Evolutionary conservation across 108 stramenopile genomes (phyloP).

Genomic region (Chaetoceros tenuissimus): DNA sequence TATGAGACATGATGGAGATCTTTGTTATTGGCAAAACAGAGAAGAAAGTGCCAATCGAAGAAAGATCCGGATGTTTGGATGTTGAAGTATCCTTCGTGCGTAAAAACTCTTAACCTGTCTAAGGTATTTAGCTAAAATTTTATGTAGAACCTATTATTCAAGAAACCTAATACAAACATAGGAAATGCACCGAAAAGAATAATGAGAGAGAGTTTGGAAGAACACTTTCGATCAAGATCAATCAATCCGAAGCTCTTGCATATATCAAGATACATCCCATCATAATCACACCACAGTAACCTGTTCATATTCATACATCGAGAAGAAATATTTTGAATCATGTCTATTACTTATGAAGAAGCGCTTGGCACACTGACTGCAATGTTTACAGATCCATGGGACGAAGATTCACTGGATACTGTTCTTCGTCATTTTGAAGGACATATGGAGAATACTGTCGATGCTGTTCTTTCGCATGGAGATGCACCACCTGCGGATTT

Average conservation of each 20-base stretch:
- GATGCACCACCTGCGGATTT: constrained; percentile 45
- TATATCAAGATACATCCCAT: neutral
- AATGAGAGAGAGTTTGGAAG: neutral
- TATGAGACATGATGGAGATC: too few species aligned
- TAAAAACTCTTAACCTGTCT: too few species aligned
- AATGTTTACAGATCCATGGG: constrained; percentile 70
- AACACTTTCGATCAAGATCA: neutral
- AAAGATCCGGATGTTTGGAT: too few species aligned
- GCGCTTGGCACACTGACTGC: constrained; percentile 65
- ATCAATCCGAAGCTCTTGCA: neutral
- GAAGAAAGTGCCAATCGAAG: too few species aligned
- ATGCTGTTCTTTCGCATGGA: constrained; percentile 49
- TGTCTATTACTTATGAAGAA: constrained; percentile 79
- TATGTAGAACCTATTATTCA: too few species aligned
- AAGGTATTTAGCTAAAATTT: too few species aligned
- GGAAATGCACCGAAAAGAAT: neutral
- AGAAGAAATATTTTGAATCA: constrained; percentile 15
- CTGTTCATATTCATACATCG: neutral
- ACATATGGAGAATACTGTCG: constrained; percentile 80
- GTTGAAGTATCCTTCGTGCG: too few species aligned
- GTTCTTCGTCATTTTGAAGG: constrained; percentile 66
- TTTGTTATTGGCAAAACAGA: too few species aligned
- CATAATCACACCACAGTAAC: neutral
- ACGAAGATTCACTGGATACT: constrained; percentile 49
- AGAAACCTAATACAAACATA: too few species aligned